Evolutionary conservation across 352 stramenopile genomes (phyloP), one percentile per base, ranked within the genome.

Genomic region (Globisporangium echinulatum): DNA sequence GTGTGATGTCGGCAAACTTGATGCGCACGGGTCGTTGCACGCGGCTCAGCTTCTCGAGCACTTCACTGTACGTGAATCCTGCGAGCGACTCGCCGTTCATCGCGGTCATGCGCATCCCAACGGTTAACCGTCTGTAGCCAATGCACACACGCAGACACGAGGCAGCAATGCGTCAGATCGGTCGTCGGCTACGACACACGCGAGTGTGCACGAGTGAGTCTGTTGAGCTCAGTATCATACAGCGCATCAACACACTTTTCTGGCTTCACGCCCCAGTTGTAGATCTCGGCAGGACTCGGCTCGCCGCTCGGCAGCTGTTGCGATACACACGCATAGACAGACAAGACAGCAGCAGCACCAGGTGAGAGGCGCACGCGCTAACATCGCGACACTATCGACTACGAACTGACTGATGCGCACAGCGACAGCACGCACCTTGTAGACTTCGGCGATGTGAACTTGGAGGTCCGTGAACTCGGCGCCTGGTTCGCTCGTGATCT

Each of bases 231-330:
- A 25, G 1, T 25, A 25, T 25, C 19, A 44, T 10, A 43, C n/a
- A 14, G 10, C 13, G 42, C 25, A 42, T 0, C 1, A 43, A 63
- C 70, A 39, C 53, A 85, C 80, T 92, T 90, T 63, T 93, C 85
- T 25, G 85, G 83, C 52, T 95, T 95, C 53, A 93, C 82, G 63
- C 85, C 87, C 85, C 85, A 95, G 65, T 95, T 95, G 73, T 95
- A 95, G 60, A 94, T 90, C 68, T 94, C 85, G 6, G 85, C 85
- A 48, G 85, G 85, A 67, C 81, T 92, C 43, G 85, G 79, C 69
- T 92, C 79, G 25, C 85, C 85, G 48, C 85, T 93, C 15, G 75
- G 71, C 11, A 94, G 62, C 77, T 86, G 58, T 6, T 25, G 7
- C 15, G 49, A 3, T 48, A 56, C 15, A 67, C 15, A 52, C 17